Conservation (phyloP, 2,329 filamentous ascomycete genomes). For the Diaporthe capsici region DNA sequence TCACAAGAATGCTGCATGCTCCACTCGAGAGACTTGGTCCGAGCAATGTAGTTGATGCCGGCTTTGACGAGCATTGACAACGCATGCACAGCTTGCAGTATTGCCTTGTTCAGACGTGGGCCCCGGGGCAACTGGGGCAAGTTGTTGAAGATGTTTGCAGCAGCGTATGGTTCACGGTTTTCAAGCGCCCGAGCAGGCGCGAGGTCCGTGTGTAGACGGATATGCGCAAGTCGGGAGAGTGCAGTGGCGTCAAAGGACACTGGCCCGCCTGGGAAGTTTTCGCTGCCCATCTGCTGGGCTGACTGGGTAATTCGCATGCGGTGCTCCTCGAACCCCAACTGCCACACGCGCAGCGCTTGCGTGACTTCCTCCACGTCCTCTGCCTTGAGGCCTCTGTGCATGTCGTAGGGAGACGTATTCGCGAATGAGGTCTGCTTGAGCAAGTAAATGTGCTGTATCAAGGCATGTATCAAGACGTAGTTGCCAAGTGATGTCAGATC, state of each 20-base stretch:
- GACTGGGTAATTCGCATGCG: slow-evolving; percentile 64
- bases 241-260: slow-evolving; percentile 78
- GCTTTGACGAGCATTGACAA: slow-evolving; percentile 76
- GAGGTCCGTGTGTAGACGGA: slow-evolving; percentile 76
- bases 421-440: slow-evolving; percentile 72
- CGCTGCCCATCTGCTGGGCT: slow-evolving; percentile 61
- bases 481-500: slow-evolving; percentile 74
- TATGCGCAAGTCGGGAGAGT: slow-evolving; percentile 72
- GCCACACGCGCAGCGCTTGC: slow-evolving; percentile 70
- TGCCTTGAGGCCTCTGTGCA: slow-evolving; percentile 63
- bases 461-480: slow-evolving; percentile 79
- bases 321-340: slow-evolving; percentile 70
- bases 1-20: slow-evolving; percentile 73
- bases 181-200: slow-evolving; percentile 74
- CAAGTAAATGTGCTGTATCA: slow-evolving; percentile 81
- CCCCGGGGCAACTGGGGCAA: slow-evolving; percentile 72
- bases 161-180: slow-evolving; percentile 72
- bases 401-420: slow-evolving; percentile 62
- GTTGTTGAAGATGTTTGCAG: slow-evolving; percentile 72
- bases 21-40: slow-evolving; percentile 73
- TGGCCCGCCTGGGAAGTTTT: slow-evolving; percentile 69
- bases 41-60: slow-evolving; percentile 73
- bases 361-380: slow-evolving; percentile 71
- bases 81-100: slow-evolving; percentile 78
- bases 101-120: slow-evolving; percentile 72